Evolutionary conservation across 192 early-diverging fungal species (phyloP).

Genomic region (Dispira parvispora): DNA sequence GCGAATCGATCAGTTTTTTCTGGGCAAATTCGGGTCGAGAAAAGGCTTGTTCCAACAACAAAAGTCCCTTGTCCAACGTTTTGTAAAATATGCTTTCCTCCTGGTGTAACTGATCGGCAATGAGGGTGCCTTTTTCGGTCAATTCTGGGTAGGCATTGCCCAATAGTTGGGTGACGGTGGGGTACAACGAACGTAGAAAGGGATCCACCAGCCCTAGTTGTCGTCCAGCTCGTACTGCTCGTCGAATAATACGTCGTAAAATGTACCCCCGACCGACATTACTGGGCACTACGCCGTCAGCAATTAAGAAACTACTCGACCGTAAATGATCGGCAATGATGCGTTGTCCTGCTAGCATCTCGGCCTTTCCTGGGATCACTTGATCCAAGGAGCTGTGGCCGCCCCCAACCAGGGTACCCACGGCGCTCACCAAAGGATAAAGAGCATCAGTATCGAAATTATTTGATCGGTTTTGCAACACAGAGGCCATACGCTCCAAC

Average conservation of each 20-base stretch:
- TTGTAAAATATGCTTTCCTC: slow-evolving; percentile 30
- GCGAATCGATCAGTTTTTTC: slow-evolving; percentile 21
- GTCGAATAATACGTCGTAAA: slow-evolving; percentile 36
- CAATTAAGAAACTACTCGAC: slow-evolving; percentile 90
- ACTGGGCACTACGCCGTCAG: slow-evolving; percentile 88
- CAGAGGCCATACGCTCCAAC: slow-evolving; percentile 85
- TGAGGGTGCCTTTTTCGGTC: slow-evolving; percentile 18
- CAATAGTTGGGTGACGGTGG: slow-evolving; percentile 25
- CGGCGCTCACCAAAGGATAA: slow-evolving; percentile 54
- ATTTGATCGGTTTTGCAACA: slow-evolving; percentile 82
- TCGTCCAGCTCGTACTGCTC: slow-evolving; percentile 34
- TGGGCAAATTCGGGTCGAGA: slow-evolving; percentile 18
- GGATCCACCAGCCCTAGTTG: slow-evolving; percentile 34
- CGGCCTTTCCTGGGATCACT: too few relatives aligned
- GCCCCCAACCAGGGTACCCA: not conserved
- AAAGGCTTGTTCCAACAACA: slow-evolving; percentile 26
- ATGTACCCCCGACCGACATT: slow-evolving; percentile 98
- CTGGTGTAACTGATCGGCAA: slow-evolving; percentile 24
- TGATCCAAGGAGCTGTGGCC: not conserved
- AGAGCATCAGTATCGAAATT: slow-evolving; percentile 98
- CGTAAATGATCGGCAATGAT: slow-evolving; percentile 96
- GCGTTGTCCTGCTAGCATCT: slow-evolving; percentile 30
- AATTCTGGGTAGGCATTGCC: slow-evolving; percentile 27
- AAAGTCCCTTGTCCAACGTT: slow-evolving; percentile 29
- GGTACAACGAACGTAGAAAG: slow-evolving; percentile 31